Evolutionary conservation across 352 stramenopile species (phyloP).

Genomic region (Pythium dissotocum): DNA sequence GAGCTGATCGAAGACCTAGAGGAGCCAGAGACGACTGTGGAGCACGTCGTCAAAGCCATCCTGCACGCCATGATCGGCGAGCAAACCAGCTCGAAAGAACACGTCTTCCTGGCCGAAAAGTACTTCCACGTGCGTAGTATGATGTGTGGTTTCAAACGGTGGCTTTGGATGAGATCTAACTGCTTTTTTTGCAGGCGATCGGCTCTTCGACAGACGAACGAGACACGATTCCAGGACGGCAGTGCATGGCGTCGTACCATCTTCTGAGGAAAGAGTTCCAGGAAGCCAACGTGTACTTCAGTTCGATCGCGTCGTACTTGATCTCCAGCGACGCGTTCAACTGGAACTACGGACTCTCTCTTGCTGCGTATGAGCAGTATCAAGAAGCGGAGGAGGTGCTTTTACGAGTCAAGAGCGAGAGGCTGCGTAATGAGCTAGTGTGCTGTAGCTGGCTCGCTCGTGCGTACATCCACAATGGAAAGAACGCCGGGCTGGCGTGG

Average conservation of each 20-base stretch:
- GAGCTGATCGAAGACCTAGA: constrained; percentile 61
- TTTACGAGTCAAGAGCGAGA: constrained; percentile 40
- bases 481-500: constrained; percentile 44
- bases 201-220: constrained; percentile 45
- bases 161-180: too few species aligned
- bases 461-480: constrained; percentile 48
- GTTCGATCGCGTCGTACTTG: constrained; percentile 61
- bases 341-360: constrained; percentile 73
- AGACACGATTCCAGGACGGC: constrained; percentile 68
- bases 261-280: constrained; percentile 65
- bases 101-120: constrained; percentile 76
- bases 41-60: constrained; percentile 61
- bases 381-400: constrained; percentile 59
- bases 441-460: constrained; percentile 59
- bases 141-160: too few species aligned
- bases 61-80: constrained; percentile 63
- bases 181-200: constrained; percentile 30
- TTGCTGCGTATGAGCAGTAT: constrained; percentile 50
- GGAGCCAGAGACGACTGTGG: constrained; percentile 34
- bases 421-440: constrained; percentile 35
- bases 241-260: constrained; percentile 74
- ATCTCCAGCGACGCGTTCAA: constrained; percentile 65
- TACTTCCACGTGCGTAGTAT: constrained; percentile 47
- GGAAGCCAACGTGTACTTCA: constrained; percentile 70
- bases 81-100: constrained; percentile 56